Percentiles rank a stretch among this genome's conserved stretches.
Conservation (phyloP, 2,329 filamentous ascomycete species). For the Fusarium anthophilum region DNA sequence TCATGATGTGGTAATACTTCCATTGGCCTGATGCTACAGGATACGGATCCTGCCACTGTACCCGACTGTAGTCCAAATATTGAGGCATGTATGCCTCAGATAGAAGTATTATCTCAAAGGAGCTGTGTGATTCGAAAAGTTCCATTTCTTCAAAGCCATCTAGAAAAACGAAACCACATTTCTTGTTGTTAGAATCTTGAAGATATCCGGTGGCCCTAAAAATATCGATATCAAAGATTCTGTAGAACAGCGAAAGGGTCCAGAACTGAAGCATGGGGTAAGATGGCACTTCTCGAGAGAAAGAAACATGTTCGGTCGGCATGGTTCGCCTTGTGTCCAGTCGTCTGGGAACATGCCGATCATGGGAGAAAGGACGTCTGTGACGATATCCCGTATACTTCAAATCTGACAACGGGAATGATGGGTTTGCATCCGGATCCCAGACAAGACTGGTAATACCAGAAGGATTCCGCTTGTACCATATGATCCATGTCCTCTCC, state of each 20-base stretch:
- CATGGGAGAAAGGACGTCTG: rapidly evolving
- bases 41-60: neutral
- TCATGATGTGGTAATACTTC: neutral
- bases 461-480: neutral
- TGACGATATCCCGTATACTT: rapidly evolving
- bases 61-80: no score
- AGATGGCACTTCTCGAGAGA: neutral
- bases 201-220: rapidly evolving
- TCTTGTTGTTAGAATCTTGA: rapidly evolving
- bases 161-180: rapidly evolving
- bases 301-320: rapidly evolving
- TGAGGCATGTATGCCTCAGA: neutral
- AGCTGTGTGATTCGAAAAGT: rapidly evolving
- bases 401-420: neutral
- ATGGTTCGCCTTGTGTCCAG: neutral
- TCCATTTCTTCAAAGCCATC: neutral
- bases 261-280: neutral
- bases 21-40: rapidly evolving
- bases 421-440: neutral
- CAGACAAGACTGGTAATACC: neutral
- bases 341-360: rapidly evolving
- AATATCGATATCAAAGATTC: neutral
- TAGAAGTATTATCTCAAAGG: neutral
- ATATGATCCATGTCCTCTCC: rapidly evolving
- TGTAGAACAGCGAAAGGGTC: neutral